Base-by-base conservation (phyloP, 805 yeast genomes). In the Yarrowia divulgata region DNA sequence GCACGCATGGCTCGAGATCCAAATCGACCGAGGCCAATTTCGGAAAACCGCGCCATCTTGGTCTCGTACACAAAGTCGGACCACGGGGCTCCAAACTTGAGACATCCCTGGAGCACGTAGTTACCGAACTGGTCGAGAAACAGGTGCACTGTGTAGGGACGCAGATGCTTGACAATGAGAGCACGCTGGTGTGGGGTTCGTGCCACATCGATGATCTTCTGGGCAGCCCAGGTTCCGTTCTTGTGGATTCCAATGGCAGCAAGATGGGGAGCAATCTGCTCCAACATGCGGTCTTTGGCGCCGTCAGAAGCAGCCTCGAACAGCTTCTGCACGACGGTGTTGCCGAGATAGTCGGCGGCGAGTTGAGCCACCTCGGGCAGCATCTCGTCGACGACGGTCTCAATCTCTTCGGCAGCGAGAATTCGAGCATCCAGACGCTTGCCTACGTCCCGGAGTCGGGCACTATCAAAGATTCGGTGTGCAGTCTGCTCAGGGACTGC, bases 191-290 rank as follows among this genome's bases (percentile, higher is more conserved):
- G 39, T 2, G 50, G 62, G 62, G 87, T 87, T 71, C 83, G 79
- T 4, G 92, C 89, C 55, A 88, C 88, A 72, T 88, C 90, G 73
- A 95, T 93, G 78, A 95, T 89, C 79, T 94, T 95, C 79, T 95
- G 99, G 32, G 97, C 97, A 1, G 98, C 98, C 99, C 99, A 95
- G 6, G 99, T 95, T 71, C 99, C 99, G 78, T 95, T 95, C 76
- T 95, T 95, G 80, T 95, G 99, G 69, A 92, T 89, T 74, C 98
- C 95, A 83, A 94, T 89, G 73, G 92, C 96, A 0, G 97, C 91
- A 72, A 95, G 81, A 75, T 84, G 91, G 35, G 93, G 96, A 4
- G 89, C 82, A 49, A 96, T 86, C 72, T 85, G 86, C 74, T 89
- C 86, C 69, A 95, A 83, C 91, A 95, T 90, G 77, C 89, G 85